These are phyloP conservation scores for Dorcoceras hygrometricum DNA, from an alignment of 257 asterid genomes.

Conservation along the genomic window DNA sequence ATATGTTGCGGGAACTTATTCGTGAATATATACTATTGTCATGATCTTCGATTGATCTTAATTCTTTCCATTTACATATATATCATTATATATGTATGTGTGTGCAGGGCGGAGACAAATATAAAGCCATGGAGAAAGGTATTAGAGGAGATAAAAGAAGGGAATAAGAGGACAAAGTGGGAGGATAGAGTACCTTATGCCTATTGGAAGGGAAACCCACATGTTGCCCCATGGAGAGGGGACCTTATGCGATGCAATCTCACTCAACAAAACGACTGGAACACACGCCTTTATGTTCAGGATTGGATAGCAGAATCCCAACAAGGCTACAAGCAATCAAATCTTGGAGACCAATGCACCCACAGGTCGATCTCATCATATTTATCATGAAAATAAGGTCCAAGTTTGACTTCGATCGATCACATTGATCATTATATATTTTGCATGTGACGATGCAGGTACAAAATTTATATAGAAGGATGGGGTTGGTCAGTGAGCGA, in stretches of 20 bases:
- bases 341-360: slow-evolving; percentile 59
- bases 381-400: neutral
- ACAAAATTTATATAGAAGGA: slow-evolving; percentile 89
- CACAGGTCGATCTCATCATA: slow-evolving; percentile 36
- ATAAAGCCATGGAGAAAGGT: slow-evolving; percentile 79
- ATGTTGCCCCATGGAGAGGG: slow-evolving; percentile 59
- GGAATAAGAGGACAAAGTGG: slow-evolving; percentile 64
- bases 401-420: slow-evolving; percentile 7
- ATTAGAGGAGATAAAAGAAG: slow-evolving; percentile 65
- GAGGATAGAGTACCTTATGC: slow-evolving; percentile 82
- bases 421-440: too few relatives aligned
- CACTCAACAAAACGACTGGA: slow-evolving; percentile 63
- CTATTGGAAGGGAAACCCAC: slow-evolving; percentile 90
- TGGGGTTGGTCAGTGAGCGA: slow-evolving; percentile 90
- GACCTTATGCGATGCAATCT: slow-evolving; percentile 76
- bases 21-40: too few relatives aligned
- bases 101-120: slow-evolving; percentile 72
- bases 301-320: slow-evolving; percentile 55
- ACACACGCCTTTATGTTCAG: slow-evolving; percentile 65
- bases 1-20: too few relatives aligned
- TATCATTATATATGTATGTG: too few relatives aligned
- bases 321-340: slow-evolving; percentile 50
- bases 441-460: slow-evolving; percentile 50
- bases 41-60: too few relatives aligned
- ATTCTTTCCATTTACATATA: too few relatives aligned